These are phyloP conservation scores for Starmerella cellae DNA, from an alignment of 805 yeast species.

Conservation along the genomic window DNA sequence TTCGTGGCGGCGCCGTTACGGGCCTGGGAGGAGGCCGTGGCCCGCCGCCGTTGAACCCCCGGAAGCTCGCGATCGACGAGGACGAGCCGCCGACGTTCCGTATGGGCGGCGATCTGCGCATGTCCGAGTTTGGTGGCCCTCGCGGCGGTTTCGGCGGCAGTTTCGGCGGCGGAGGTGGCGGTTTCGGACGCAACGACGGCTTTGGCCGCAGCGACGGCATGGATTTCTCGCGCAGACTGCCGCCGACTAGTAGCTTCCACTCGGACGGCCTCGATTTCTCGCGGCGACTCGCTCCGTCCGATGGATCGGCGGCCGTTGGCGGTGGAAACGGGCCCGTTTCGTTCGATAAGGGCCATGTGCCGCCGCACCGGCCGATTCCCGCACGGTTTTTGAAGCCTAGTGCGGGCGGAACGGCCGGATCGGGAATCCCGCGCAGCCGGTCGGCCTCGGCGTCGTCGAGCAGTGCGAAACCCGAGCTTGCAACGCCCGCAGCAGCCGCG, in stretches of 20 bases:
- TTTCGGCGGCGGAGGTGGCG: background rate
- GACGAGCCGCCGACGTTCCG: constrained; percentile 3
- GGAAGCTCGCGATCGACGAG: background rate
- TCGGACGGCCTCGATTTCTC: constrained; percentile 1
- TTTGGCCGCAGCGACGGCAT: no score
- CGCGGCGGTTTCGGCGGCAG: background rate
- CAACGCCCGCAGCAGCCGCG: background rate
- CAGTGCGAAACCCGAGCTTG: no score
- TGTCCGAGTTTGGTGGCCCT: background rate
- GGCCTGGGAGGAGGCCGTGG: constrained; percentile 3
- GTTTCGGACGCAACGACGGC: background rate
- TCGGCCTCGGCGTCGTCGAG: no score
- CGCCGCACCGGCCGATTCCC: constrained; percentile 2
- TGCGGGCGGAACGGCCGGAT: background rate
- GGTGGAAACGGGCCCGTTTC: no score
- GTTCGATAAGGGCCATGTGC: background rate
- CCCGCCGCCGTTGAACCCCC: constrained; percentile 12
- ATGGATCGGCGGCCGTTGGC: background rate
- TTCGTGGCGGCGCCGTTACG: constrained; percentile 7
- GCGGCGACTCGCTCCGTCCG: background rate
- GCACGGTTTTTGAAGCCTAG: background rate
- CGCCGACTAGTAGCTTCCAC: no score
- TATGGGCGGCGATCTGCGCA: background rate
- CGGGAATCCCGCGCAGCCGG: no score
- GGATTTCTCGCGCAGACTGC: background rate